A percentile compares a stretch with the other conserved stretches of the same genome.
Conservation (phyloP, 2,329 filamentous ascomycete genomes). For the Alternaria hordeiaustralica region DNA sequence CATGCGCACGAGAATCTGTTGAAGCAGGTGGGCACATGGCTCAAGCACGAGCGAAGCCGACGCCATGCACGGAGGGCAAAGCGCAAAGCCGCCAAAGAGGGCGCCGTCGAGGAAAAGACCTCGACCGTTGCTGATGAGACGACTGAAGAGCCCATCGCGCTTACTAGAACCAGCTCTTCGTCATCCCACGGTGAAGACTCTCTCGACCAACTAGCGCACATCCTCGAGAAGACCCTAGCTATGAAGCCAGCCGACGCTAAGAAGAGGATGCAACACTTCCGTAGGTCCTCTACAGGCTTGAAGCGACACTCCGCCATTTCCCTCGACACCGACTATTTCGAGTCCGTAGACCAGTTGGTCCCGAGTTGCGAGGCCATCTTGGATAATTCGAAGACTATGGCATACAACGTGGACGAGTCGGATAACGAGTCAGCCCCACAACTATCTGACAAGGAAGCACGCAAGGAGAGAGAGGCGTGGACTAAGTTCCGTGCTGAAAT, state of each 20-base stretch:
- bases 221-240: constrained; percentile 72
- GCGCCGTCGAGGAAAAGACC: constrained; percentile 2
- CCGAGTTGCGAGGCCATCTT: constrained; percentile 83
- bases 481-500: constrained; percentile 90
- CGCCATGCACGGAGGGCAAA: constrained; percentile 63
- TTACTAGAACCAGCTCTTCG: constrained; percentile 60
- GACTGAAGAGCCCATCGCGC: constrained; percentile 16
- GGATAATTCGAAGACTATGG: constrained; percentile 88
- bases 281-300: constrained; percentile 40
- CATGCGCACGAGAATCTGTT: constrained; percentile 59
- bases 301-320: constrained; percentile 62
- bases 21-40: constrained; percentile 80
- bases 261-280: constrained; percentile 36
- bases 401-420: constrained; percentile 69
- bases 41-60: constrained; percentile 78
- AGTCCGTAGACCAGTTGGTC: constrained; percentile 78
- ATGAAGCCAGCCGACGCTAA: constrained; percentile 41
- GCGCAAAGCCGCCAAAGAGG: constrained; percentile 57
- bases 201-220: constrained; percentile 80
- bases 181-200: constrained; percentile 73
- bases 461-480: constrained; percentile 80
- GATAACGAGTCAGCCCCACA: constrained; percentile 55
- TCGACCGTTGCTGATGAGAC: constrained; percentile 7
- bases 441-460: constrained; percentile 53
- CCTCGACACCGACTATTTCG: constrained; percentile 84